These are phyloP conservation scores for Yamadazyma paraphyllophila DNA, from an alignment of 805 yeast genomes.

Conservation along the genomic window DNA sequence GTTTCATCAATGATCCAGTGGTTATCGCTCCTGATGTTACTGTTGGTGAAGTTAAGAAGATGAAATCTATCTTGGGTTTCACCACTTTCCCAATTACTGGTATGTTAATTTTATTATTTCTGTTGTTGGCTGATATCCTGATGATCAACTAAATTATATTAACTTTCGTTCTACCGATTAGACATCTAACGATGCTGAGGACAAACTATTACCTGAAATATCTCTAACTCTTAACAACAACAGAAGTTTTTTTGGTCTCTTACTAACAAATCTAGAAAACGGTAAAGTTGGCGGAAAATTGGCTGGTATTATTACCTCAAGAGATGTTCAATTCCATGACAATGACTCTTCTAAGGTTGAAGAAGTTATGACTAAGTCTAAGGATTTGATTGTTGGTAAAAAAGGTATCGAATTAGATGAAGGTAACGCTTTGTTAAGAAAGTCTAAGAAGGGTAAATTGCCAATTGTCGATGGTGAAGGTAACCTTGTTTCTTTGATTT, in stretches of 20 bases:
- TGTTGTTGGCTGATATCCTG: slow-evolving; percentile 14
- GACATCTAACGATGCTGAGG: slow-evolving; percentile 97
- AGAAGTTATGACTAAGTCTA: slow-evolving; percentile 88
- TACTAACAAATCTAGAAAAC: slow-evolving; percentile 55
- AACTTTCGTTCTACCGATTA: slow-evolving; percentile 99
- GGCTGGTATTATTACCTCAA: slow-evolving; percentile 92
- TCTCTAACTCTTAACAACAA: slow-evolving; percentile 3
- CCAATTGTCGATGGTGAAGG: slow-evolving; percentile 83
- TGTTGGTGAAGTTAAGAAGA: slow-evolving; percentile 73
- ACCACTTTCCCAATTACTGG: slow-evolving; percentile 99
- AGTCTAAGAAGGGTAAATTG: slow-evolving; percentile 95
- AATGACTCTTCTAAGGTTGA: slow-evolving; percentile 59
- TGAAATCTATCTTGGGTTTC: slow-evolving; percentile 77
- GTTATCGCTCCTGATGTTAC: slow-evolving; percentile 75
- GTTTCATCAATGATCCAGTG: slow-evolving; percentile 88
- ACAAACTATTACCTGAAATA: slow-evolving; percentile 33
- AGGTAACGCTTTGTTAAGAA: slow-evolving; percentile 88
- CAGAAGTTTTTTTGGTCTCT: neutral
- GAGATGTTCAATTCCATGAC: slow-evolving; percentile 95
- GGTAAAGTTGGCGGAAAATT: slow-evolving; percentile 88
- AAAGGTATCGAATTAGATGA: slow-evolving; percentile 77
- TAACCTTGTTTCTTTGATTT: slow-evolving; percentile 79
- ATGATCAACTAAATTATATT: slow-evolving; percentile 32
- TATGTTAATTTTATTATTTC: slow-evolving; percentile 51
- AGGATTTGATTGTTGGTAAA: slow-evolving; percentile 77